These are phyloP conservation scores for Blastobotrys buckinghamii DNA, from an alignment of 1,139 yeast genomes.

Conservation along the genomic window DNA sequence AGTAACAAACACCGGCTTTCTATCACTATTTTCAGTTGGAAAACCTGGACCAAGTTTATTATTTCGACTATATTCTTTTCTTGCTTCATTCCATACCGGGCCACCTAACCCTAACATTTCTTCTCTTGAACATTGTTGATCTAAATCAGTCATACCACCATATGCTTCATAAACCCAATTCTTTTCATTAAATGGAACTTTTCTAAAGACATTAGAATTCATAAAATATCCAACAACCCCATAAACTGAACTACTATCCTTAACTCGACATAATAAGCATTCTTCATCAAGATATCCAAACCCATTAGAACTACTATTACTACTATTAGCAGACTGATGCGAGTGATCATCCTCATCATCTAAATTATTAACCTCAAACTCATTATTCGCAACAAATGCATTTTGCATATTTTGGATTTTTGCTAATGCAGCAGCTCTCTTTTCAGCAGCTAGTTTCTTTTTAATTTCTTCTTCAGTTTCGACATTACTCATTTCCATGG, in stretches of 20 bases:
- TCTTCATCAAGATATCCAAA: slow-evolving; percentile 78
- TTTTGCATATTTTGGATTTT: slow-evolving; percentile 69
- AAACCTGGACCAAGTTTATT: slow-evolving; percentile 70
- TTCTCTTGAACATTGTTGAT: slow-evolving; percentile 31
- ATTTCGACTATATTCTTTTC: slow-evolving; percentile 33
- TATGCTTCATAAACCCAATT: slow-evolving; percentile 67
- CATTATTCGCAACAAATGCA: slow-evolving; percentile 52
- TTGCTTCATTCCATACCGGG: slow-evolving; percentile 39
- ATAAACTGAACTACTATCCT: slow-evolving; percentile 63
- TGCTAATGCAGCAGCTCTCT: slow-evolving; percentile 68
- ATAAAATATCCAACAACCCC: slow-evolving; percentile 64
- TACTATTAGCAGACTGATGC: slow-evolving; percentile 12
- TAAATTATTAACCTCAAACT: slow-evolving; percentile 27
- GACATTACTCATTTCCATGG: slow-evolving; percentile 8
- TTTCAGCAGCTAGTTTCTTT: slow-evolving; percentile 62
- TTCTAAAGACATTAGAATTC: slow-evolving; percentile 54
- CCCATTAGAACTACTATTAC: slow-evolving; percentile 29
- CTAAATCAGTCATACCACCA: slow-evolving; percentile 49
- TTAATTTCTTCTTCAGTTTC: slow-evolving; percentile 51
- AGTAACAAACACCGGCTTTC: slow-evolving; percentile 57
- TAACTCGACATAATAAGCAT: slow-evolving; percentile 87
- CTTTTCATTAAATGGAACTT: slow-evolving; percentile 55
- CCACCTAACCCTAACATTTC: slow-evolving; percentile 30
- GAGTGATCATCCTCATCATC: slow-evolving; percentile 27
- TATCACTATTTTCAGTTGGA: slow-evolving; percentile 35